Conservation (phyloP, 106 monocot genomes). For the Dioscorea alata region DNA sequence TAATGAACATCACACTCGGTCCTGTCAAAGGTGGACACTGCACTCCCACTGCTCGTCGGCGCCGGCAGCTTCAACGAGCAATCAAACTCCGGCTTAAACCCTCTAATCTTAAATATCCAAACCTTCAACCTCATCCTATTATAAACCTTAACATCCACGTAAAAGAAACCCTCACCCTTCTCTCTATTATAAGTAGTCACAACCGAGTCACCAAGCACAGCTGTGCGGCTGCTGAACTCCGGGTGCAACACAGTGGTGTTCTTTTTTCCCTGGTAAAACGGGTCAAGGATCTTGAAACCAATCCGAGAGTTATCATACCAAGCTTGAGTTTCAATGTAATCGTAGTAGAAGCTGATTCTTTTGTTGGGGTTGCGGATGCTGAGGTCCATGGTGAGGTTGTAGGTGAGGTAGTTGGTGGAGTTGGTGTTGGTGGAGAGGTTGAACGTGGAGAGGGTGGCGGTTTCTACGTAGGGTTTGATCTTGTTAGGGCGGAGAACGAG, state of each 20-base stretch:
- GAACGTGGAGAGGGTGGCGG: slow-evolving; percentile 30
- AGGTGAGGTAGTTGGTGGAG: slow-evolving; percentile 4
- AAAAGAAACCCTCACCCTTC: slow-evolving; percentile 8
- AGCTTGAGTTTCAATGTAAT: slow-evolving; percentile 16
- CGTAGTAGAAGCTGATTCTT: slow-evolving; percentile 49
- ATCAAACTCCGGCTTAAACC: slow-evolving; percentile 3
- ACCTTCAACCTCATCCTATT: slow-evolving; percentile 1
- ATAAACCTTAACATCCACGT: neutral
- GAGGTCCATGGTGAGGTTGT: slow-evolving; percentile 21
- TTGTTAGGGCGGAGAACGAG: slow-evolving; percentile 43
- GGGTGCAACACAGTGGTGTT: slow-evolving; percentile 9
- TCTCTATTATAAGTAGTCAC: neutral
- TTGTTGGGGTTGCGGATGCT: slow-evolving; percentile 42
- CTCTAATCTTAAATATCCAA: slow-evolving; percentile 4
- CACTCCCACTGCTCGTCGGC: neutral
- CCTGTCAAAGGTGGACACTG: slow-evolving; percentile 1
- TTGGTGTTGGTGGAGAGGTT: slow-evolving; percentile 17
- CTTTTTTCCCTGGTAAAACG: slow-evolving; percentile 33
- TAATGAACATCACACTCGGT: neutral
- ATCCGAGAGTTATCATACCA: slow-evolving; percentile 12
- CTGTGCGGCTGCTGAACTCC: neutral
- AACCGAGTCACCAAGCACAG: neutral
- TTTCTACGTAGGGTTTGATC: slow-evolving; percentile 33
- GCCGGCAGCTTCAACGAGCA: slow-evolving; percentile 5
- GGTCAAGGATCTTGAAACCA: slow-evolving; percentile 23